Evolutionary conservation across 2,329 filamentous ascomycete genomes (phyloP).

Genomic region (Mycosphaerella sp.): DNA sequence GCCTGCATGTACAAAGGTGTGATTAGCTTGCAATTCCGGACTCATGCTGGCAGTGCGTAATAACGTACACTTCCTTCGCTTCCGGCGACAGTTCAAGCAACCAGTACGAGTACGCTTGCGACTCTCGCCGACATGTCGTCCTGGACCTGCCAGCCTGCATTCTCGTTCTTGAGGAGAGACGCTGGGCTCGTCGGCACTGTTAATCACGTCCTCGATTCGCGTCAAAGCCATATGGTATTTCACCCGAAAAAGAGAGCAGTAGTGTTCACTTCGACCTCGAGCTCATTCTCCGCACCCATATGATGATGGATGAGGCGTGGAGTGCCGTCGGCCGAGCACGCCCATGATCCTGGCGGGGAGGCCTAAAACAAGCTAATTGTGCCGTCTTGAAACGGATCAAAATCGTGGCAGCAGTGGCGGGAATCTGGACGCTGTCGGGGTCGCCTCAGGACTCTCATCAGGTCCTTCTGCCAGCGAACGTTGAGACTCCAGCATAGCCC

Average conservation of each 20-base stretch:
- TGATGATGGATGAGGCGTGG: slow-evolving; percentile 7
- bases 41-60: background rate
- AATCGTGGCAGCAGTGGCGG: background rate
- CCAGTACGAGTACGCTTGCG: slow-evolving; percentile 31
- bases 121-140: slow-evolving; percentile 11
- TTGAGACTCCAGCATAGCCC: too few relatives aligned
- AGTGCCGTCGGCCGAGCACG: background rate
- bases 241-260: background rate
- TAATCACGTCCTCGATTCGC: slow-evolving; percentile 8
- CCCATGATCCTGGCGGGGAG: slow-evolving; percentile 6
- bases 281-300: slow-evolving; percentile 12
- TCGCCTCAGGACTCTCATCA: background rate
- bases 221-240: slow-evolving; percentile 11
- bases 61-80: slow-evolving; percentile 30
- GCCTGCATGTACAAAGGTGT: slow-evolving; percentile 11
- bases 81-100: slow-evolving; percentile 32
- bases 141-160: slow-evolving; percentile 23
- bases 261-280: background rate
- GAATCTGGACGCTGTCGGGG: background rate
- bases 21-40: background rate
- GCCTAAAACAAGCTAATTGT: background rate
- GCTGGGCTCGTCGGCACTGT: slow-evolving; percentile 6
- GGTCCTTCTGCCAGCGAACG: too few relatives aligned
- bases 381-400: background rate
- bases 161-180: slow-evolving; percentile 5